Conservation (phyloP, 2,329 filamentous ascomycete species). For the Diaporthe sp. region DNA sequence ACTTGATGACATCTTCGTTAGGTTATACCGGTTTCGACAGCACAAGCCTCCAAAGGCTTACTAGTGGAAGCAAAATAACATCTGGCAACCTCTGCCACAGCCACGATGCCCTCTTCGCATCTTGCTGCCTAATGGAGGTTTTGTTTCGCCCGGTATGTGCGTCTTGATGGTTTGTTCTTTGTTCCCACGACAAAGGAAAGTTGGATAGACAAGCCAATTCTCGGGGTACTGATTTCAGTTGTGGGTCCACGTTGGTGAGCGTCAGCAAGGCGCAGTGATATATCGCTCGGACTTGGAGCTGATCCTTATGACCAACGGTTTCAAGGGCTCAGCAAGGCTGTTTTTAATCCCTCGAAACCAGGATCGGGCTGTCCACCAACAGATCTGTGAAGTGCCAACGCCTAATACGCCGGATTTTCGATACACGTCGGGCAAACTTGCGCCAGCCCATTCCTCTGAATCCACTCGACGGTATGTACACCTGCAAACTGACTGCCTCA, state of each 20-base stretch:
- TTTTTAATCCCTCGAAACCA: background rate
- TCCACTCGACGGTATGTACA: background rate
- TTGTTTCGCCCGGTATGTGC: background rate
- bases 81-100: background rate
- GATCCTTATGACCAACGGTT: background rate
- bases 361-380: background rate
- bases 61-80: background rate
- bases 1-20: conserved; percentile 2
- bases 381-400: background rate
- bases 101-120: background rate
- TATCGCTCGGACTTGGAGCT: background rate
- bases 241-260: background rate
- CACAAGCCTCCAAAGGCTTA: conserved; percentile 16
- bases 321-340: background rate
- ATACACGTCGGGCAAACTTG: background rate
- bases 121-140: background rate
- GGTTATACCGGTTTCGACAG: background rate
- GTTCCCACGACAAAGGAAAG: background rate
- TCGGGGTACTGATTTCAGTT: background rate
- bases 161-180: background rate
- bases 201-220: background rate
- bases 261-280: conserved; percentile 5
- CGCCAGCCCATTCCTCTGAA: conserved; percentile 1
- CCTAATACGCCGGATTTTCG: background rate
- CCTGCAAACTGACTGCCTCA: background rate